Evolutionary conservation across 225 moss, liverwort and hornwort genomes (phyloP), one percentile per base, ranked within the genome.

Genomic region (Lunularia cruciata): DNA sequence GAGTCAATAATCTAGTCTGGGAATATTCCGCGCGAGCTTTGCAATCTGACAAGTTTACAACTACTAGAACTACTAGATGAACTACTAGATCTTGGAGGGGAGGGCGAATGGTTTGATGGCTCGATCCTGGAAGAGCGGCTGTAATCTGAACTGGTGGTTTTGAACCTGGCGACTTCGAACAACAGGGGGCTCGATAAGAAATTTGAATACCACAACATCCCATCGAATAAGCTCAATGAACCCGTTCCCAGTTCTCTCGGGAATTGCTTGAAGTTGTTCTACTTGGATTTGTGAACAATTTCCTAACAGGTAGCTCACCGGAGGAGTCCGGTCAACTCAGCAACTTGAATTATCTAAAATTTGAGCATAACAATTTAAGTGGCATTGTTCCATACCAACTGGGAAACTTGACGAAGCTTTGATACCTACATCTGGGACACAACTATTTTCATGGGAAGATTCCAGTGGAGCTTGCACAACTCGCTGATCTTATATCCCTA

Each of bases 231-330:
- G 51, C 11, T 54, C 27, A 54, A 0, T 6, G 54, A 28, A 8
- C 54, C 7, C 54, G 30, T 54, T 20, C 54, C 54, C 27, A 28
- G 12, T 8, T 54, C 54, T 11, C 26, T 54, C 26, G 22, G 25
- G 3, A 54, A 54, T 13, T 54, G 54, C 20, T 26, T 28, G 11
- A 54, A 54, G 54, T 13, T 54, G 54, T 27, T 25, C 11, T 54
- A 54, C 54, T 54, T 54, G 54, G 54, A 54, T 23, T 54, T 54
- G 7, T 71, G 83, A 58, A 70, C 53, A 87, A 87, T 58, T 68
- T 78, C 38, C 79, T 90, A 58, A 26, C 13, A 5, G 79, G 75
- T 37, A 1, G 27, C 6, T 15, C 75, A 18, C 79, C 79, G 0
- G 23, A 37, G 11, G 75, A 75, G 65, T 72, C 70, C 13, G 74